Conservation (phyloP, 805 yeast species). For the Candida pseudoglaebosa region DNA sequence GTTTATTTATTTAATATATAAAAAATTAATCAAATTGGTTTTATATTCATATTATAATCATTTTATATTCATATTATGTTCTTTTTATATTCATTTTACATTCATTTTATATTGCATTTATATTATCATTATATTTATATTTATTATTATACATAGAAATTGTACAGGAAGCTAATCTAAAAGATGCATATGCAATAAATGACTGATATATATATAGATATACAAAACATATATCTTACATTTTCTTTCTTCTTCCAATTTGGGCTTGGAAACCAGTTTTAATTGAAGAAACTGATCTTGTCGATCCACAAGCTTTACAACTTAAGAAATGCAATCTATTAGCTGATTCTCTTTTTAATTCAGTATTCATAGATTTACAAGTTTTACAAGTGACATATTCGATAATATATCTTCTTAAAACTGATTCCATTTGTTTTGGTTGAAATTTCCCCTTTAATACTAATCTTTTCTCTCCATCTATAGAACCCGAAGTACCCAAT, state of each 20-base stretch:
- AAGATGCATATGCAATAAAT: constrained; percentile 4
- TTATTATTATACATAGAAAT: constrained; percentile 14
- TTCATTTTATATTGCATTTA: too few species aligned
- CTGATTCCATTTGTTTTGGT: constrained; percentile 96
- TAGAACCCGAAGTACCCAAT: constrained; percentile 98
- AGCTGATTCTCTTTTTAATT: constrained; percentile 88
- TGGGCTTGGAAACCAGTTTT: constrained; percentile 99
- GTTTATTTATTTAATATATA: too few species aligned
- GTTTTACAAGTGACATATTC: constrained; percentile 99
- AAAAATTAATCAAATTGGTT: too few species aligned
- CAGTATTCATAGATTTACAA: constrained; percentile 96
- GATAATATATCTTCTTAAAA: constrained; percentile 90
- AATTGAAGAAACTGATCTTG: constrained; percentile 94
- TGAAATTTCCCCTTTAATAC: constrained; percentile 97
- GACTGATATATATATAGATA: background rate
- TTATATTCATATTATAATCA: too few species aligned
- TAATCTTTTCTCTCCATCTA: constrained; percentile 95
- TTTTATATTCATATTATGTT: background rate
- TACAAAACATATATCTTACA: constrained; percentile 5
- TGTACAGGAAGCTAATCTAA: constrained; percentile 6
- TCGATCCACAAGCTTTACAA: constrained; percentile 96
- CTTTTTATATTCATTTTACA: background rate
- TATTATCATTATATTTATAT: too few species aligned
- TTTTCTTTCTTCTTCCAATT: constrained; percentile 79
- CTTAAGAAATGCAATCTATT: constrained; percentile 96